Conservation (phyloP, 371 early-diverging fungal genomes). For the Saksenaea vasiformis region DNA sequence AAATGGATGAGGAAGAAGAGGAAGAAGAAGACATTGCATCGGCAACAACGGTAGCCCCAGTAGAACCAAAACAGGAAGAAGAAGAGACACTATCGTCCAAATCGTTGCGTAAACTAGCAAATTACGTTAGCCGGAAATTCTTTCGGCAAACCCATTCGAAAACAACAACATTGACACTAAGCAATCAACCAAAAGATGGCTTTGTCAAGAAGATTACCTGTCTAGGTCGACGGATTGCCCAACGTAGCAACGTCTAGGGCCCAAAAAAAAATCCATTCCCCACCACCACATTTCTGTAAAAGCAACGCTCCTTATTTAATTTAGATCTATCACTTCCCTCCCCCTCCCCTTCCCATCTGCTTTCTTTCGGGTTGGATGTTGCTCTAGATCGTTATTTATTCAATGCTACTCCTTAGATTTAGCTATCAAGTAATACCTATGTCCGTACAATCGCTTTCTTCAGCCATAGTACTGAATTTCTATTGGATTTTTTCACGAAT, state of each 20-base stretch:
- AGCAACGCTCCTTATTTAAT: background rate
- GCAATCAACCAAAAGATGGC: background rate
- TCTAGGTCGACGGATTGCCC: background rate
- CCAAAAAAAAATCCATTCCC: background rate
- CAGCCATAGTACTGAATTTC: too few species aligned
- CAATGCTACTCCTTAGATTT: too few species aligned
- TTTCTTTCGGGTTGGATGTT: too few species aligned
- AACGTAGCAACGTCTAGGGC: background rate
- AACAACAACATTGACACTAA: background rate
- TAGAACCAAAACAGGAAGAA: background rate
- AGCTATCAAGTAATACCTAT: too few species aligned
- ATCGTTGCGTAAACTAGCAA: background rate
- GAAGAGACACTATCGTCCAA: background rate
- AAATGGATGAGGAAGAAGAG: too few species aligned
- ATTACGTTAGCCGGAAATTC: background rate
- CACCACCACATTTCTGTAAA: background rate
- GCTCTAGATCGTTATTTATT: too few species aligned
- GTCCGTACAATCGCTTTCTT: too few species aligned
- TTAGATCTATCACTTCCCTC: too few species aligned
- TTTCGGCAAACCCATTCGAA: background rate
- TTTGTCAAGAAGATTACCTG: background rate
- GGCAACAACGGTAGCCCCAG: background rate
- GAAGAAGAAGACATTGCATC: background rate
- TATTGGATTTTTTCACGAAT: too few species aligned
- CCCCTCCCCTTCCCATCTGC: too few species aligned